A percentile compares a stretch with the other conserved stretches of the same genome.
Conservation (phyloP, 768 basidiomycete genomes). For the Hemileccinum rubropunctum region DNA sequence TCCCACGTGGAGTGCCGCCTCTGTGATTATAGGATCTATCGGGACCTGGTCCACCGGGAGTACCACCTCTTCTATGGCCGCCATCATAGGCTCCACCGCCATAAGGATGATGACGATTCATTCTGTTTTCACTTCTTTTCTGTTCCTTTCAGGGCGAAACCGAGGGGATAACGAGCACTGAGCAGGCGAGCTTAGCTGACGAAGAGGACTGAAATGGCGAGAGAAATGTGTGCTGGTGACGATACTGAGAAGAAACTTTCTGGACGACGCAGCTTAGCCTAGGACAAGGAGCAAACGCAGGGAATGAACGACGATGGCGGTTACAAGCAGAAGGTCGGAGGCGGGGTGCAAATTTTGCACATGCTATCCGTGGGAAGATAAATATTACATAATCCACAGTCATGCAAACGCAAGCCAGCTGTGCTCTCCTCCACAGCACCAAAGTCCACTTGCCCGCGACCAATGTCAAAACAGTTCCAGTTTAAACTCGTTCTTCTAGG, state of each 20-base stretch:
- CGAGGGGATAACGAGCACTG: constrained; percentile 24
- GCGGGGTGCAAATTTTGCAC: constrained; percentile 34
- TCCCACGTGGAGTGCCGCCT: constrained; percentile 51
- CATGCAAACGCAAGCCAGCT: constrained; percentile 10
- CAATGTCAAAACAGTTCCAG: constrained; percentile 90
- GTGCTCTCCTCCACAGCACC: constrained; percentile 1
- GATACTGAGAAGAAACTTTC: constrained; percentile 23
- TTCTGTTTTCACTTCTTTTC: constrained; percentile 32
- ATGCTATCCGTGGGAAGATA: constrained; percentile 24
- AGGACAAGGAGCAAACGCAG: constrained; percentile 21
- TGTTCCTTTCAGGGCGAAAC: constrained; percentile 29
- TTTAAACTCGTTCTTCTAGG: constrained; percentile 97
- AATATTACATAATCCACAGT: constrained; percentile 24
- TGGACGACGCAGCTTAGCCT: constrained; percentile 24
- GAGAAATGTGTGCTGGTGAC: constrained; percentile 15
- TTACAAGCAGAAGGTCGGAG: constrained; percentile 25
- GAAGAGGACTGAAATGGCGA: constrained; percentile 15
- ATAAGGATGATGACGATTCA: constrained; percentile 93
- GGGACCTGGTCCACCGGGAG: constrained; percentile 63
- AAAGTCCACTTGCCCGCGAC: constrained; percentile 27
- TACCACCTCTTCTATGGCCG: constrained; percentile 60
- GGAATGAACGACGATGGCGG: constrained; percentile 38
- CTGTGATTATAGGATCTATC: constrained; percentile 68
- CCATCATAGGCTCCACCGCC: constrained; percentile 59
- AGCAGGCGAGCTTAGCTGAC: constrained; percentile 26